A percentile compares a stretch with the other conserved stretches of the same genome.
These are phyloP conservation scores for Hemisphaericaspora nanyangensis DNA, from an alignment of 805 yeast species.

Conservation along the genomic window DNA sequence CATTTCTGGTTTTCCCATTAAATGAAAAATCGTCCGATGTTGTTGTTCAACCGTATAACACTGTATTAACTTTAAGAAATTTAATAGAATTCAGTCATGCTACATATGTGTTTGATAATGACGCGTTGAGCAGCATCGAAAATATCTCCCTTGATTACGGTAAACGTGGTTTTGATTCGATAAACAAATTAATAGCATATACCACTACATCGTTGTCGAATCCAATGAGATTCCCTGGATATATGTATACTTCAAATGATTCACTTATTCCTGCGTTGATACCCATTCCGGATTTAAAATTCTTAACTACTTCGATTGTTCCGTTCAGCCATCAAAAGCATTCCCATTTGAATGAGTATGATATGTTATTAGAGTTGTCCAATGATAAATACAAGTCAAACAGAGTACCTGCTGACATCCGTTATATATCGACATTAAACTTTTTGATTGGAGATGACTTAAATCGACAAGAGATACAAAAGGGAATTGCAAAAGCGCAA, in stretches of 20 bases:
- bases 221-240: conserved; percentile 86
- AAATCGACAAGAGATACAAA: conserved; percentile 69
- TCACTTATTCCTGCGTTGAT: conserved; percentile 77
- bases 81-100: conserved; percentile 83
- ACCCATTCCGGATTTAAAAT: conserved; percentile 75
- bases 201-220: conserved; percentile 83
- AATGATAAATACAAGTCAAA: conserved; percentile 79
- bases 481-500: conserved; percentile 60
- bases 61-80: conserved; percentile 75
- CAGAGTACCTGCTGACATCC: conserved; percentile 34
- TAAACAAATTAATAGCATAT: conserved; percentile 81
- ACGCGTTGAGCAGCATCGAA: conserved; percentile 73
- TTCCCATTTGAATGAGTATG: conserved; percentile 75
- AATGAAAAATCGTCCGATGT: conserved; percentile 81
- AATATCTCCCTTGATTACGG: conserved; percentile 30
- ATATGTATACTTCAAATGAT: conserved; percentile 81
- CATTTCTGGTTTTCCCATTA: conserved; percentile 84
- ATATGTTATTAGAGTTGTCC: conserved; percentile 75
- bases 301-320: conserved; percentile 37
- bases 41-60: conserved; percentile 97
- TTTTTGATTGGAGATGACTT: conserved; percentile 57
- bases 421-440: conserved; percentile 67
- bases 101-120: conserved; percentile 87
- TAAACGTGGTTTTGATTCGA: conserved; percentile 49
- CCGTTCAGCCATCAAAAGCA: conserved; percentile 48